Percentiles rank a stretch among this genome's conserved stretches.
Conservation (phyloP, 2,329 filamentous ascomycete genomes). For the Penicillium verrucosum region DNA sequence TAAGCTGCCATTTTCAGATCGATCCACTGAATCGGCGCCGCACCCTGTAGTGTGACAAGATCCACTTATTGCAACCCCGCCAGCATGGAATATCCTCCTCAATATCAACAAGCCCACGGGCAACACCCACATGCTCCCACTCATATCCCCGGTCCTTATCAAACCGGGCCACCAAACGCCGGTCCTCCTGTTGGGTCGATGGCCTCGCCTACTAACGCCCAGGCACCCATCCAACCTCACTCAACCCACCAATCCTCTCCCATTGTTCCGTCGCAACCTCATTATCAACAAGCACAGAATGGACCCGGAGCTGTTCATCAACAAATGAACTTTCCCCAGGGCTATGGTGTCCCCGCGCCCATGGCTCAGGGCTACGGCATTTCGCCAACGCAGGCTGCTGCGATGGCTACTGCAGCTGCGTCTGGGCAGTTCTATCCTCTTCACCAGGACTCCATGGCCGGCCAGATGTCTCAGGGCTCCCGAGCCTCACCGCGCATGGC, state of each 20-base stretch:
- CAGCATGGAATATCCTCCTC: slow-evolving; percentile 74
- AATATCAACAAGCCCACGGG: slow-evolving; percentile 61
- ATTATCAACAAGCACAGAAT: slow-evolving; percentile 63
- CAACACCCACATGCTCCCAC: slow-evolving; percentile 61
- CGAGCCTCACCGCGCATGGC: slow-evolving; percentile 73
- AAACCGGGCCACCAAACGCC: slow-evolving; percentile 55
- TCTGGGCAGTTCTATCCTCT: slow-evolving; percentile 78
- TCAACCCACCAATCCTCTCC: slow-evolving; percentile 70
- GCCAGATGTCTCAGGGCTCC: slow-evolving; percentile 54
- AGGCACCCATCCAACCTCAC: slow-evolving; percentile 61
- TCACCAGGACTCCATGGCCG: slow-evolving; percentile 65
- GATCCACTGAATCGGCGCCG: slow-evolving; percentile 18
- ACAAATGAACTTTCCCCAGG: slow-evolving; percentile 77
- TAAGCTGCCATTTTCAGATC: slow-evolving; percentile 7
- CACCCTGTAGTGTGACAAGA: slow-evolving; percentile 25
- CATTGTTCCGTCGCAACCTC: slow-evolving; percentile 71
- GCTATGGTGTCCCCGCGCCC: slow-evolving; percentile 68
- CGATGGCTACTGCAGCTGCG: slow-evolving; percentile 90
- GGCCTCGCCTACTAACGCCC: slow-evolving; percentile 69
- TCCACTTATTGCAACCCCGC: slow-evolving; percentile 23
- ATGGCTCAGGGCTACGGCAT: slow-evolving; percentile 76
- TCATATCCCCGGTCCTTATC: slow-evolving; percentile 60
- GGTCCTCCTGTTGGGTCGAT: slow-evolving; percentile 52
- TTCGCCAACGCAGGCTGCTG: slow-evolving; percentile 80
- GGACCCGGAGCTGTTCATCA: slow-evolving; percentile 59